Evolutionary conservation across 1,284 basidiomycete genomes (phyloP).

Genomic region (Naganishia albida): DNA sequence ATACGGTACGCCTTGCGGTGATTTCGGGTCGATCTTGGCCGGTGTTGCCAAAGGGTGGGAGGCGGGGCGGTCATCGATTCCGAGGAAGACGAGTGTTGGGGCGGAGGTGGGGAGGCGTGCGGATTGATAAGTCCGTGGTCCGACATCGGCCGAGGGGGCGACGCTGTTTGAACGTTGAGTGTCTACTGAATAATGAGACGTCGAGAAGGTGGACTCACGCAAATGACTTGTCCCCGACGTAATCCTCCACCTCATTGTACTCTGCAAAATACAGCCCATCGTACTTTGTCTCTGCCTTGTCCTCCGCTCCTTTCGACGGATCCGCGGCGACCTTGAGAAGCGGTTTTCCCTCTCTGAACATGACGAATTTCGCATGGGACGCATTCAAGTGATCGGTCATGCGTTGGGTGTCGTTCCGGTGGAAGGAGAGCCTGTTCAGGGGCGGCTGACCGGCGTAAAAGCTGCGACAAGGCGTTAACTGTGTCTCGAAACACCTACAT

Average conservation of each 20-base stretch:
- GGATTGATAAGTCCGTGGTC: constrained; percentile 62
- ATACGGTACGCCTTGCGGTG: constrained; percentile 71
- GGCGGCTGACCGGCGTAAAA: constrained; percentile 72
- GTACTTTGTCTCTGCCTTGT: constrained; percentile 6
- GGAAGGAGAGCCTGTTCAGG: constrained; percentile 82
- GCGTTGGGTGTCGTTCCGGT: constrained; percentile 69
- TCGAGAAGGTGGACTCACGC: constrained; percentile 2
- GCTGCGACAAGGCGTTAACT: constrained; percentile 54
- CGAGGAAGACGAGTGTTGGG: constrained; percentile 67
- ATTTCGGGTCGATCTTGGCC: constrained; percentile 62
- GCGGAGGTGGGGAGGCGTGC: constrained; percentile 62
- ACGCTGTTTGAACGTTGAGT: constrained; percentile 64
- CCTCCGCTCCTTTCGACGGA: not conserved
- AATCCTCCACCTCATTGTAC: constrained; percentile 62
- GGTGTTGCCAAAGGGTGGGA: constrained; percentile 54
- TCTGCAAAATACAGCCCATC: constrained; percentile 48
- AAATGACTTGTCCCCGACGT: constrained; percentile 46
- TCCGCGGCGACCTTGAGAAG: constrained; percentile 3
- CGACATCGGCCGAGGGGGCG: constrained; percentile 44
- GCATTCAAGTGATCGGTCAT: constrained; percentile 67
- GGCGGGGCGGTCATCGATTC: constrained; percentile 67
- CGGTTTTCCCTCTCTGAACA: constrained; percentile 60
- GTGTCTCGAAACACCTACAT: not conserved
- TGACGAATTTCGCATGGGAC: constrained; percentile 67
- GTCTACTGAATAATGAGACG: constrained; percentile 34